Conservation (phyloP, 345 rosid species). For the Trapa bicornis region DNA sequence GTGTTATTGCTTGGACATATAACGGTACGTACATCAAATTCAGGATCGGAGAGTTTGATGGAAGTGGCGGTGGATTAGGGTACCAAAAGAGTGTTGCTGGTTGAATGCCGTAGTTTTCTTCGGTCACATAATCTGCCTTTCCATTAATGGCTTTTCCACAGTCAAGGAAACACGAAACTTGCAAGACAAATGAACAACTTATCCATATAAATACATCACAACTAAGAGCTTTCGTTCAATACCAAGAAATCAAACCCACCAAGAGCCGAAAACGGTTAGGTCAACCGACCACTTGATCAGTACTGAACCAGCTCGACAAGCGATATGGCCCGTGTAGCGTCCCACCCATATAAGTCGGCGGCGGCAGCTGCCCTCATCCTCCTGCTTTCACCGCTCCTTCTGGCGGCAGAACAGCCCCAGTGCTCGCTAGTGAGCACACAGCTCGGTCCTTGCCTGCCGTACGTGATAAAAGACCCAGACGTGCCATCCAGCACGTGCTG, state of each 20-base stretch:
- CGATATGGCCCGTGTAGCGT: too few relatives aligned
- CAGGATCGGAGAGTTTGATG: too few relatives aligned
- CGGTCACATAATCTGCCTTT: background rate
- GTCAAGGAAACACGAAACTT: background rate
- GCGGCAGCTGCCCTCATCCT: background rate
- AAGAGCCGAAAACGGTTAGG: too few relatives aligned
- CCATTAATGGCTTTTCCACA: background rate
- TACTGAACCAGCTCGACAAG: too few relatives aligned
- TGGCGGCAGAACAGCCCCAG: background rate
- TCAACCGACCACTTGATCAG: too few relatives aligned
- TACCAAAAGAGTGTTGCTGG: background rate
- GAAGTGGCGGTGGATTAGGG: too few relatives aligned
- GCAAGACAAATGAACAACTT: background rate
- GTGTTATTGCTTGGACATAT: too few relatives aligned
- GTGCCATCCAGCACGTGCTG: background rate
- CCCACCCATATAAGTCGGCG: background rate
- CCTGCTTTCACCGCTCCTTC: background rate
- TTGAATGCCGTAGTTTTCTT: background rate
- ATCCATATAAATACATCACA: background rate
- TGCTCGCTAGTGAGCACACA: background rate
- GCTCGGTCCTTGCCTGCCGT: constrained; percentile 2
- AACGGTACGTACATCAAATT: too few relatives aligned
- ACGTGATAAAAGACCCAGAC: background rate
- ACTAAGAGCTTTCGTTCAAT: background rate
- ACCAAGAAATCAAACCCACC: background rate